Conservation (phyloP, 1,284 basidiomycete genomes). For the Leccinum solheimii region DNA sequence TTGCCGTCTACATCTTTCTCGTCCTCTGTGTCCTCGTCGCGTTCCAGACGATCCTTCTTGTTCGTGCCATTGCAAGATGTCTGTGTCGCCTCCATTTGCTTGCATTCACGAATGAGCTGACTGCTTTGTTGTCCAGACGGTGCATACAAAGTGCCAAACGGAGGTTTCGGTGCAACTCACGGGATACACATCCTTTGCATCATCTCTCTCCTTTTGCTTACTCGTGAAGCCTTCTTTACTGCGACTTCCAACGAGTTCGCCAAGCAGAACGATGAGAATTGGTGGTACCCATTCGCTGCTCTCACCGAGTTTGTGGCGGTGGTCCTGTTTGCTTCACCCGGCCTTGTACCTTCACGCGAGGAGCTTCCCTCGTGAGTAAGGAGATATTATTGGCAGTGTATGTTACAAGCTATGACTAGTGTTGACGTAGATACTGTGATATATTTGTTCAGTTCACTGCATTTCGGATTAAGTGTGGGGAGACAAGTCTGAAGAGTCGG, state of each 20-base stretch:
- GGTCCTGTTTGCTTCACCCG: constrained; percentile 41
- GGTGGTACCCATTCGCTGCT: constrained; percentile 50
- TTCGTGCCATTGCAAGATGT: constrained; percentile 26
- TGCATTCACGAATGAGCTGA: constrained; percentile 2
- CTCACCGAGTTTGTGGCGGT: constrained; percentile 46
- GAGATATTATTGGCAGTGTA: not conserved
- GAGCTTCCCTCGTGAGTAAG: constrained; percentile 25
- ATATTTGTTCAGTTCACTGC: not conserved
- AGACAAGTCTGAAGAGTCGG: too few species aligned
- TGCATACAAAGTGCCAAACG: constrained; percentile 19
- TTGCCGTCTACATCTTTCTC: constrained; percentile 47
- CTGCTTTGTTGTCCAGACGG: constrained; percentile 17
- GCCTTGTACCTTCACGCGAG: constrained; percentile 41
- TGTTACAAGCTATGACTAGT: not conserved
- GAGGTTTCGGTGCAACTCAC: constrained; percentile 34
- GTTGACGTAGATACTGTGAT: not conserved
- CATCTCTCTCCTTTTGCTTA: constrained; percentile 42
- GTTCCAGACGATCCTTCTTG: constrained; percentile 39
- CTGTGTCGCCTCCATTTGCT: constrained; percentile 8
- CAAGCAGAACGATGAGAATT: constrained; percentile 40
- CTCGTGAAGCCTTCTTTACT: constrained; percentile 43
- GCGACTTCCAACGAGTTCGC: constrained; percentile 35
- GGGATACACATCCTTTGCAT: constrained; percentile 38
- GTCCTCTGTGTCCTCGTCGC: constrained; percentile 42
- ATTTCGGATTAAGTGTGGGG: not conserved